Conservation (phyloP, 2,329 filamentous ascomycete species). For the Truncatella angustata region DNA sequence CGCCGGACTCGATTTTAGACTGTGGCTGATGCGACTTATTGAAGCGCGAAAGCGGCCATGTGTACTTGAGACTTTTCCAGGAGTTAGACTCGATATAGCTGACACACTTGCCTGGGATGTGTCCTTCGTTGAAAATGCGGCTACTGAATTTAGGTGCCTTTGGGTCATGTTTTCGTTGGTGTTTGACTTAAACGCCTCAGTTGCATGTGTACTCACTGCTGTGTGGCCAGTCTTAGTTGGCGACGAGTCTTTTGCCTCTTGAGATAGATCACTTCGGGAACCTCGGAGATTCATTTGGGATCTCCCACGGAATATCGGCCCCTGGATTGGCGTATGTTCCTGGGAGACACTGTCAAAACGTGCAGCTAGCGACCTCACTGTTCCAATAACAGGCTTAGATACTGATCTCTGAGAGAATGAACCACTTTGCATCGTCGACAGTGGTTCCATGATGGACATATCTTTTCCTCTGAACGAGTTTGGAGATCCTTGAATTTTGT, state of each 20-base stretch:
- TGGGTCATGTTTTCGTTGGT: too few relatives aligned
- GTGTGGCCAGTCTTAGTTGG: constrained; percentile 8
- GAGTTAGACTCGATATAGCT: not conserved
- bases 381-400: constrained; percentile 26
- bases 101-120: not conserved
- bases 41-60: not conserved
- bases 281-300: constrained; percentile 13
- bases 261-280: constrained; percentile 20
- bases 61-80: not conserved
- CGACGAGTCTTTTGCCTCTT: constrained; percentile 19
- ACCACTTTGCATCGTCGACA: constrained; percentile 5
- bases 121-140: not conserved
- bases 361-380: constrained; percentile 51
- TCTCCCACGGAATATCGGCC: constrained; percentile 11
- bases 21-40: not conserved
- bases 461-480: constrained; percentile 2
- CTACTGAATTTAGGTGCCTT: not conserved
- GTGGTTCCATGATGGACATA: constrained; percentile 10
- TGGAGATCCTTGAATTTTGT: not conserved
- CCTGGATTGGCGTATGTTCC: constrained; percentile 18
- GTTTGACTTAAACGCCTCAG: too few relatives aligned
- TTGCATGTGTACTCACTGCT: too few relatives aligned
- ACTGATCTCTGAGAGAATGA: constrained; percentile 18
- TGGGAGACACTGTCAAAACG: constrained; percentile 43
- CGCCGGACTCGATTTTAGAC: constrained; percentile 3